These are phyloP conservation scores for Cordyceps javanica DNA, from an alignment of 2,329 filamentous ascomycete genomes.

Conservation along the genomic window DNA sequence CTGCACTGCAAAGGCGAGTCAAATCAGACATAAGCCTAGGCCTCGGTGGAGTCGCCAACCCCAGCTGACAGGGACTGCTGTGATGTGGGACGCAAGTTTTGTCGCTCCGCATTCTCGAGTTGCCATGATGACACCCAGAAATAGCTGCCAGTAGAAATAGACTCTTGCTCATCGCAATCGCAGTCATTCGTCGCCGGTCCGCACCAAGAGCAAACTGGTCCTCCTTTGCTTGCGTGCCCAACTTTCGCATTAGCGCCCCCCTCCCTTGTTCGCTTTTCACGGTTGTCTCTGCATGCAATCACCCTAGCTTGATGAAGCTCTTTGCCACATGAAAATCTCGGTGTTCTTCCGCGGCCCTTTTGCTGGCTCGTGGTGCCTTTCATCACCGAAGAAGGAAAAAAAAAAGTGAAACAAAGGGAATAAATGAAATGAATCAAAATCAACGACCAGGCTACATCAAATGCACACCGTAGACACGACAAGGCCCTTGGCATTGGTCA, in stretches of 20 bases:
- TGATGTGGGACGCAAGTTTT: slow-evolving; percentile 1
- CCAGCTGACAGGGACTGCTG: slow-evolving; percentile 6
- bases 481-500: background rate
- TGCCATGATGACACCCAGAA: background rate
- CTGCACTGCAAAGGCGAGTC: background rate
- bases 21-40: background rate
- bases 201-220: background rate
- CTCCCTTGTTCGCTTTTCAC: no score
- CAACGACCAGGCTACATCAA: background rate
- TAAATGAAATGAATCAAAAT: no score
- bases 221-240: background rate
- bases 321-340: background rate
- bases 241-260: background rate
- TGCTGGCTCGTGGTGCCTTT: background rate
- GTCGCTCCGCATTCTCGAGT: background rate
- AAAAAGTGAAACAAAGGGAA: no score
- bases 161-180: background rate
- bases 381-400: background rate
- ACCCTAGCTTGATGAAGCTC: background rate
- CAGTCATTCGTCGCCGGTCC: background rate
- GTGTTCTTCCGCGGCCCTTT: slow-evolving; percentile 4
- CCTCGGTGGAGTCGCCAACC: background rate
- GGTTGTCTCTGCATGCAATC: background rate
- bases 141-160: background rate
- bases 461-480: background rate